Evolutionary conservation across 257 asterid species (phyloP).

Genomic region (Thymus mandschuricus): DNA sequence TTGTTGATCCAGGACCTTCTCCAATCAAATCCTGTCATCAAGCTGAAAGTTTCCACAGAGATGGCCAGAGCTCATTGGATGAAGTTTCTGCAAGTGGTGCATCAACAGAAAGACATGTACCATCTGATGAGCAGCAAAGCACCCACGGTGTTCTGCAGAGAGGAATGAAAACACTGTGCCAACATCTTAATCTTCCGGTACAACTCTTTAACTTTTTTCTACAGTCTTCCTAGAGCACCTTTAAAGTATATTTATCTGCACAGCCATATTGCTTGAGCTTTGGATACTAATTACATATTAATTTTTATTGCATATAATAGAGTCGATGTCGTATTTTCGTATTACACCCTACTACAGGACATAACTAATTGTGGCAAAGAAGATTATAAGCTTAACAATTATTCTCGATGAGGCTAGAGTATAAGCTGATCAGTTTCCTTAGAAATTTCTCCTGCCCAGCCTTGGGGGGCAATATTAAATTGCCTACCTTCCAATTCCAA

Average conservation of each 20-base stretch:
- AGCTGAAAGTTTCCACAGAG: conserved; percentile 36
- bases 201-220: conserved; percentile 31
- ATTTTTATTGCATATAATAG: background rate
- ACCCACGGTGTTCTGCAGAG: conserved; percentile 47
- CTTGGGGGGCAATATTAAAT: background rate
- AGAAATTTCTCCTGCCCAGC: background rate
- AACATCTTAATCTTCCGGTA: conserved; percentile 72
- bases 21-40: conserved; percentile 30
- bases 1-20: conserved; percentile 46
- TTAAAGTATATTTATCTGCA: background rate
- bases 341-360: background rate
- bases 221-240: background rate
- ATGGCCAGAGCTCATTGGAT: conserved; percentile 29
- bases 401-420: background rate
- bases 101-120: conserved; percentile 34
- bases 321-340: background rate
- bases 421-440: background rate
- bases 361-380: background rate
- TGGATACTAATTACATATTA: background rate
- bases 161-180: conserved; percentile 48
- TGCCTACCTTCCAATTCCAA: background rate
- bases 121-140: conserved; percentile 47
- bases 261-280: background rate
- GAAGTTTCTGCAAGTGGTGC: conserved; percentile 38
- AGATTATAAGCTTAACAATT: background rate